Evolutionary conservation across 192 early-diverging fungal genomes (phyloP).

Genomic region (Coemansia nantahalensis): DNA sequence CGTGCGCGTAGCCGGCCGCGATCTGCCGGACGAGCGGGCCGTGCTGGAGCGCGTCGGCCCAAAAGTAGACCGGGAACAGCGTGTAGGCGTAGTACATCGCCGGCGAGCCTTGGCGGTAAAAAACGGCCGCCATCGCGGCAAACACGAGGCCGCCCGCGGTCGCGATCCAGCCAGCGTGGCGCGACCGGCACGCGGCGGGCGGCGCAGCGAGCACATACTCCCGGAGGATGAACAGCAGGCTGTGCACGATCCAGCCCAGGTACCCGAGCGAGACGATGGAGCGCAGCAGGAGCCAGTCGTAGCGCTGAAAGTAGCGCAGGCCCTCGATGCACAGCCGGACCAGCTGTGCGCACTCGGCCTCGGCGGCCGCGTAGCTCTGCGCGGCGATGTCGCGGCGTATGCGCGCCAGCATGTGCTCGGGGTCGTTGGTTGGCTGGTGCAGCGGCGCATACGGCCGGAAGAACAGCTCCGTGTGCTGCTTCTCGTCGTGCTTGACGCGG

Average conservation of each 20-base stretch:
- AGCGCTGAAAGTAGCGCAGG: constrained; percentile 93
- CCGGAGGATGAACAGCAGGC: constrained; percentile 73
- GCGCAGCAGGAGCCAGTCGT: constrained; percentile 93
- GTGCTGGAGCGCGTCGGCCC: constrained; percentile 61
- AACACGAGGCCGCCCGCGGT: constrained; percentile 39
- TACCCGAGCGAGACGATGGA: constrained; percentile 82
- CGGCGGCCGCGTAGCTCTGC: constrained; percentile 66
- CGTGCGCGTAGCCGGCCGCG: constrained; percentile 14
- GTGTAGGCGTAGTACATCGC: constrained; percentile 85
- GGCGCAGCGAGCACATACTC: constrained; percentile 54
- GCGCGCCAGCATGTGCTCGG: constrained; percentile 52
- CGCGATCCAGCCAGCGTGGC: constrained; percentile 31
- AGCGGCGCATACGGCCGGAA: constrained; percentile 77
- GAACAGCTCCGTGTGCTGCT: constrained; percentile 71
- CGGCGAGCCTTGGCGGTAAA: constrained; percentile 76
- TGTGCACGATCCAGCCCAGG: constrained; percentile 87
- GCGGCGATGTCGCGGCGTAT: constrained; percentile 63
- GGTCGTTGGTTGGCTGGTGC: constrained; percentile 52
- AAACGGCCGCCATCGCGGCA: constrained; percentile 54
- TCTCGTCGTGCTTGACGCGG: constrained; percentile 79
- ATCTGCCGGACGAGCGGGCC: constrained; percentile 30
- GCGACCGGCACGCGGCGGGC: constrained; percentile 8
- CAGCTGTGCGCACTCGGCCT: constrained; percentile 60
- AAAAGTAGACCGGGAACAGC: constrained; percentile 85
- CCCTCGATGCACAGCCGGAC: constrained; percentile 72